Base-by-base conservation (phyloP, 2,329 filamentous ascomycete genomes). In the Diaporthe nobilis region DNA sequence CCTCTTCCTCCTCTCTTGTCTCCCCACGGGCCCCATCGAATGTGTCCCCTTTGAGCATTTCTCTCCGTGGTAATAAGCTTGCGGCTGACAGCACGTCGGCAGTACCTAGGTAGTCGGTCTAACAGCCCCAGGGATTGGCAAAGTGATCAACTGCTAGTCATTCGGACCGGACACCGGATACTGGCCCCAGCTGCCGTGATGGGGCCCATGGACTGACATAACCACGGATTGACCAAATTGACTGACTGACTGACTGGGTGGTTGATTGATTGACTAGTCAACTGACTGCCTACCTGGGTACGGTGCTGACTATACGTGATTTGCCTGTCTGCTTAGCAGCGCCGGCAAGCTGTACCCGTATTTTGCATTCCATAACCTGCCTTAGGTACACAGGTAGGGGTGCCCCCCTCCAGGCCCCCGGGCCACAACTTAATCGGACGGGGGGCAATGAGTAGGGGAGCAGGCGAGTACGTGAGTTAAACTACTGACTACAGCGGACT, bases 131-230 rank as follows among this genome's bases (percentile, higher is more conserved):
- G 65, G n/a, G 65, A 70, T 70, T 55, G 49, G 10, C 65, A 70
- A 42, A 42, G 51, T 55, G 49, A 70, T 70, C 65, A 55, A 55
- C 47, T 70, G 37, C 65, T 55, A 70, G 47, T 70, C 71, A 65
- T 65, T 73, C 58, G 71, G 71, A 73, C 51, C 71, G 60, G 71
- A 53, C 37, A 65, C 31, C 71, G 71, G 71, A 67, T 63, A 70
- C n/a, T 72, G 61, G 61, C 53, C 58, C 42, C 70, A 73, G 42
- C 34, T 76, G 58, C 72, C 72, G 53, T 58, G 57, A 74, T 74
- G 65, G 75, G 22, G 67, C 65, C 31, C 31, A 44, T 61, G 67
- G 25, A 10, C 12, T 63, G 57, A 73, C 57, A 42, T 44, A 61
- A 53, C 58, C 65, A 72, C 55, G 65, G 67, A 37, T 71, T 47